A percentile compares a stretch with the other conserved stretches of the same genome.
Evolutionary conservation across 1,284 basidiomycete genomes (phyloP).

Genomic region (Rhizoctonia solani): DNA sequence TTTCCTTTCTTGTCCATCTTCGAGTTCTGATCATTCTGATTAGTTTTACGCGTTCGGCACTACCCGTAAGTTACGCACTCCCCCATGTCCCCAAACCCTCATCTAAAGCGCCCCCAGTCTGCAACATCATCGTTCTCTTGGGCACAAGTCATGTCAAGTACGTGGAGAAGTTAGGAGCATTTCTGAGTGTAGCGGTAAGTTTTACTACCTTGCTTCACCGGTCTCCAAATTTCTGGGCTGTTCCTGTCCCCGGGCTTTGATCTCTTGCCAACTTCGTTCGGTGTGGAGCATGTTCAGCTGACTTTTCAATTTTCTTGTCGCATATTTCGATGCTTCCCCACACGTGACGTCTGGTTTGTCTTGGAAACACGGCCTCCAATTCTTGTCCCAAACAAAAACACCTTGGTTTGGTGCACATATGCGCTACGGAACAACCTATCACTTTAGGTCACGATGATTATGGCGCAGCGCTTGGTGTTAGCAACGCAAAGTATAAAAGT

Average conservation of each 20-base stretch:
- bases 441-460: constrained; percentile 25
- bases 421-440: background rate
- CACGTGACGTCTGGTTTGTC: no score
- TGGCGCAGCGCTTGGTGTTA: constrained; percentile 24
- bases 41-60: constrained; percentile 27
- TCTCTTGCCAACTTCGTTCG: no score
- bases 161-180: constrained; percentile 25
- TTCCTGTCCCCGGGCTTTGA: background rate
- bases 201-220: background rate
- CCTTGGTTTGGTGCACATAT: background rate
- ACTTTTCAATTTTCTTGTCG: background rate
- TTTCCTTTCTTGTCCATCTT: background rate
- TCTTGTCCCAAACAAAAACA: no score
- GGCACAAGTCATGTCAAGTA: constrained; percentile 26
- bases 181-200: constrained; percentile 28
- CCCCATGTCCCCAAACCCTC: background rate
- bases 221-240: background rate
- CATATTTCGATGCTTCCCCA: background rate
- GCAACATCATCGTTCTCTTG: constrained; percentile 10
- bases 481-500: constrained; percentile 30
- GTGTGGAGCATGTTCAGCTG: constrained; percentile 4
- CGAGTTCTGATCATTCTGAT: constrained; percentile 15
- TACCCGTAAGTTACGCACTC: constrained; percentile 2
- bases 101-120: constrained; percentile 6
- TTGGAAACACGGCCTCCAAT: no score